Evolutionary conservation across 176 grass and related monocot species (phyloP).

Genomic region (Elaeis guineensis): DNA sequence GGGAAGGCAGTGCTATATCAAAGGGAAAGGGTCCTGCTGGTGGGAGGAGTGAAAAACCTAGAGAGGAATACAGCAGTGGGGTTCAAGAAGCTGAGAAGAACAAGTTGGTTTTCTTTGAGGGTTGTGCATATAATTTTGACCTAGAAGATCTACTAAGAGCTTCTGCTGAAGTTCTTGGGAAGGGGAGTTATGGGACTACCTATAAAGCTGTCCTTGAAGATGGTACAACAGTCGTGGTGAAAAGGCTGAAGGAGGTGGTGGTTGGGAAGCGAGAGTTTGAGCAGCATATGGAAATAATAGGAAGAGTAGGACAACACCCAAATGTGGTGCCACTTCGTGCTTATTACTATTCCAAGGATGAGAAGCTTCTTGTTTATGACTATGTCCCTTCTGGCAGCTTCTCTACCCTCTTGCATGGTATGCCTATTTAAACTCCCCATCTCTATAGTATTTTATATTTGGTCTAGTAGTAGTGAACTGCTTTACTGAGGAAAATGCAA

Average conservation of each 20-base stretch:
- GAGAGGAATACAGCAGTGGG: slow-evolving; percentile 2
- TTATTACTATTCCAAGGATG: slow-evolving; percentile 17
- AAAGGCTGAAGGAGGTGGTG: slow-evolving; percentile 4
- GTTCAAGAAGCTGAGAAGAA: slow-evolving; percentile 13
- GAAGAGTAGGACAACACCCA: slow-evolving; percentile 1
- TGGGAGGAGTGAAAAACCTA: slow-evolving; percentile 1
- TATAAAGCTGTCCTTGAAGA: slow-evolving; percentile 18
- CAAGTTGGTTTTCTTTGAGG: slow-evolving; percentile 8
- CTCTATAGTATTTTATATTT: too few relatives aligned
- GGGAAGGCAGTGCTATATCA: background rate
- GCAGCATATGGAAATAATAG: slow-evolving; percentile 10
- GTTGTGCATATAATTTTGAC: slow-evolving; percentile 9
- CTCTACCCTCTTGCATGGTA: slow-evolving; percentile 11
- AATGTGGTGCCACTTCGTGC: slow-evolving; percentile 4
- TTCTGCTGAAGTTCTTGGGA: slow-evolving; percentile 14
- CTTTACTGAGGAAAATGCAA: too few relatives aligned
- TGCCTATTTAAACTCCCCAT: background rate
- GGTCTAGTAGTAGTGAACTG: too few relatives aligned
- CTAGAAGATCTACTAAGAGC: slow-evolving; percentile 13
- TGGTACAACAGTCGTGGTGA: slow-evolving; percentile 6
- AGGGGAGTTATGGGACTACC: background rate
- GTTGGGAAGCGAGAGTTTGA: slow-evolving; percentile 12
- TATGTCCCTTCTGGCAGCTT: slow-evolving; percentile 8
- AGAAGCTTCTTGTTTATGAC: slow-evolving; percentile 11
- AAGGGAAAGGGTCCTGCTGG: slow-evolving; percentile 1